Conservation (phyloP, 1,284 basidiomycete species). For the Melampsora larici-populina region DNA sequence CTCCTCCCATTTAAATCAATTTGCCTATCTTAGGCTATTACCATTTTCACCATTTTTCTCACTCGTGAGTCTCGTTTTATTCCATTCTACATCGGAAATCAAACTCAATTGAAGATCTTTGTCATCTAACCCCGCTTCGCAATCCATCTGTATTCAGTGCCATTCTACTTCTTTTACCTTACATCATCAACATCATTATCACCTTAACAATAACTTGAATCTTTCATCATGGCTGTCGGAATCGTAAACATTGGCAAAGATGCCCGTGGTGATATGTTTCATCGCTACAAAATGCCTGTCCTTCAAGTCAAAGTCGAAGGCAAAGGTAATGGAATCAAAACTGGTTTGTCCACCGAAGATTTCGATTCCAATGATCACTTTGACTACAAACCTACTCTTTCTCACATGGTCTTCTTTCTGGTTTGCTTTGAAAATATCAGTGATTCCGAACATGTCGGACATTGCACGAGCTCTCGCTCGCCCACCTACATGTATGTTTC, state of each 20-base stretch:
- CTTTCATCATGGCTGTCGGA: conserved; percentile 41
- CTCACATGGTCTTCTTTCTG: neutral
- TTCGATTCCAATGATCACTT: neutral
- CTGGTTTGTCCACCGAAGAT: conserved; percentile 51
- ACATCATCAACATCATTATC: too few relatives aligned
- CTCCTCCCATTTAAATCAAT: neutral
- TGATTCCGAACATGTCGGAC: conserved; percentile 97
- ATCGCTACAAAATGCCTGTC: conserved; percentile 74
- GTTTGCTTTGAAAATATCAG: conserved; percentile 50
- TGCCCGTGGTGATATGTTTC: conserved; percentile 43
- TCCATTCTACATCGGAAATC: too few relatives aligned
- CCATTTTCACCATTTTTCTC: neutral
- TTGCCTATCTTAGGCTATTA: neutral
- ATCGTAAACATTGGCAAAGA: conserved; percentile 43
- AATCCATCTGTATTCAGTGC: too few relatives aligned
- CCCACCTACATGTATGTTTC: conserved; percentile 69
- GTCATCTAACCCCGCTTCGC: too few relatives aligned
- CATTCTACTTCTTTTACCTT: too few relatives aligned
- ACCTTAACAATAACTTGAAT: neutral
- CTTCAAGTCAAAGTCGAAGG: conserved; percentile 96
- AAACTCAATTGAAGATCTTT: too few relatives aligned
- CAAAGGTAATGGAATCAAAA: conserved; percentile 99
- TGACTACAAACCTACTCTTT: too few relatives aligned
- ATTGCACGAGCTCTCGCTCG: conserved; percentile 91
- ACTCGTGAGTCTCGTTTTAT: neutral